Base-by-base conservation (phyloP, 257 asterid genomes). In the Leonotis leonurus region DNA sequence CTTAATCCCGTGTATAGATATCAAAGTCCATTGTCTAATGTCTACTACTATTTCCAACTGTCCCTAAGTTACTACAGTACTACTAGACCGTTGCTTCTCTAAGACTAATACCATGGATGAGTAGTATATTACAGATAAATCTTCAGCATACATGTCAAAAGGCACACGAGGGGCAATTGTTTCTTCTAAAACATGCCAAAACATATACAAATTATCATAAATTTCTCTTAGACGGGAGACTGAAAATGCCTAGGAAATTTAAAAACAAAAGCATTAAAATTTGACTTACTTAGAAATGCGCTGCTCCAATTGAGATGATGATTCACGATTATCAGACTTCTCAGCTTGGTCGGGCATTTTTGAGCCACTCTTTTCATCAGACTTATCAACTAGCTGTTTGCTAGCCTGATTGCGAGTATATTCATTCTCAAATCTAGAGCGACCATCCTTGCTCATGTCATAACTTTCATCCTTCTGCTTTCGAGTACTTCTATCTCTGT, bases 251-350 rank as follows among this genome's bases (percentile, higher is more conserved):
- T 11, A 11, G 37, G 58, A 52, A 17, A 48, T 12, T 7, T 40
- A 5, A 67, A 62, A 37, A 2, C n/a, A n/a, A 24, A 65, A 49
- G 51, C 50, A 70, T 67, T 25, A 58, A 39, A 36, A 14, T n/a
- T n/a, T n/a, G n/a, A 82, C 94, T 83, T 77, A 92, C 98, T 73
- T 88, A 22, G 71, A 53, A 79, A 88, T 80, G 60, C 97, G 97
- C 49, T 78, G 81, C 79, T 78, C 81, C 66, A 92, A 17, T 57
- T 83, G 83, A 3, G 74, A 66, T 20, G 79, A 56, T 14, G 90
- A 55, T 64, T 73, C 70, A 6, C 62, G 70, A 46, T 78, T 78
- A 55, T 67, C 79, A 43, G 52, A 64, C 62, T 49, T 73, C 62
- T 77, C 78, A 29, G 66, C 77, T 58, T 54, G 64, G 70, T 75